These are phyloP conservation scores for Radiomyces spectabilis DNA, from an alignment of 192 early-diverging fungal species.

Conservation along the genomic window DNA sequence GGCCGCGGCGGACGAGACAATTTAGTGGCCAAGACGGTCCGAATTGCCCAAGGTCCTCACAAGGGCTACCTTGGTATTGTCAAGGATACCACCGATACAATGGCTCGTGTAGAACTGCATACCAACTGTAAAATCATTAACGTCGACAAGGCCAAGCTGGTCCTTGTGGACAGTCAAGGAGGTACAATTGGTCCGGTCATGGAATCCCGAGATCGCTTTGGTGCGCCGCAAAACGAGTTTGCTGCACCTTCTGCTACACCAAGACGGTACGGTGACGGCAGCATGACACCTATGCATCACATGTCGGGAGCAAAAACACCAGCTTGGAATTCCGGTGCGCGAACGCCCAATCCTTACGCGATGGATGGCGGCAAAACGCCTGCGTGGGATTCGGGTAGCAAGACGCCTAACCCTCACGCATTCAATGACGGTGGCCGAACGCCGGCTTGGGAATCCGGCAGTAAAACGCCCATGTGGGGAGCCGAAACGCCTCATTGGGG, in stretches of 20 bases:
- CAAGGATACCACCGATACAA: slow-evolving; percentile 68
- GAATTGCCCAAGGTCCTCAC: slow-evolving; percentile 78
- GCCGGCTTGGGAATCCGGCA: slow-evolving; percentile 64
- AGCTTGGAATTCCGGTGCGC: slow-evolving; percentile 40
- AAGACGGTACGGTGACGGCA: slow-evolving; percentile 33
- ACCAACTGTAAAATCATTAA: slow-evolving; percentile 77
- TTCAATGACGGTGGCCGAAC: slow-evolving; percentile 40
- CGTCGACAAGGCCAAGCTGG: slow-evolving; percentile 73
- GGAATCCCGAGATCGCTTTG: slow-evolving; percentile 20
- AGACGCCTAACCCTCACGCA: slow-evolving; percentile 39
- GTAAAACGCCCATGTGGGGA: slow-evolving; percentile 17
- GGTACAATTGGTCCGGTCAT: slow-evolving; percentile 44
- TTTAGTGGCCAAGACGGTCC: slow-evolving; percentile 72
- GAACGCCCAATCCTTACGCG: slow-evolving; percentile 48
- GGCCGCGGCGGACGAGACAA: slow-evolving; percentile 44
- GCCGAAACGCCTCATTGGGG: neutral
- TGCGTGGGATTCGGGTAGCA: slow-evolving; percentile 54
- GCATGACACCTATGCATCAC: slow-evolving; percentile 36
- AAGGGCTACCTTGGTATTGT: slow-evolving; percentile 98
- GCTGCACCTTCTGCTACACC: slow-evolving; percentile 20
- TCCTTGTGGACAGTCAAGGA: slow-evolving; percentile 46
- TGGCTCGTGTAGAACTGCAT: slow-evolving; percentile 87
- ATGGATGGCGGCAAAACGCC: slow-evolving; percentile 38
- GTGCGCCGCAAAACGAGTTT: slow-evolving; percentile 18
- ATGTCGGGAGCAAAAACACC: slow-evolving; percentile 37